A percentile compares a stretch with the other conserved stretches of the same genome.
phyloP scores from a whole-genome alignment of 352 stramenopile genomes.

The Globisporangium barbulae region DNA sequence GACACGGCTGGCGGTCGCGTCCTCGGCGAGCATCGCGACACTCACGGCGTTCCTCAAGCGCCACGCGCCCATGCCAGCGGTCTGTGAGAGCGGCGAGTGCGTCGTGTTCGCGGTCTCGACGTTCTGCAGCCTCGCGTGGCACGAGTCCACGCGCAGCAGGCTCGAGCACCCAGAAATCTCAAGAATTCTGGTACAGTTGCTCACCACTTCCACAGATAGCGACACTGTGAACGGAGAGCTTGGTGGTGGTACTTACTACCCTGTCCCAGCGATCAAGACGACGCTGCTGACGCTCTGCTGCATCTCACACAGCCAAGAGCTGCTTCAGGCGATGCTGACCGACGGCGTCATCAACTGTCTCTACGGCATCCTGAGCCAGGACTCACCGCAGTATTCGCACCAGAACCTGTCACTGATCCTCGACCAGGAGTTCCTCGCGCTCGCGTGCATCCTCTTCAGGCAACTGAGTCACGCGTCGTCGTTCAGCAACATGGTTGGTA shows the following conservation, averaged over 20 bases:
- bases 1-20: constrained; percentile 40
- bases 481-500: constrained; percentile 24
- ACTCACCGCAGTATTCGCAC: not conserved
- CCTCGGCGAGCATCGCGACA: constrained; percentile 30
- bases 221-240: not conserved
- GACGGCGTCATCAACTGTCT: constrained; percentile 39
- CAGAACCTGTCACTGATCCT: constrained; percentile 2
- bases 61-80: constrained; percentile 20
- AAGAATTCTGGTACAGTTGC: constrained; percentile 29
- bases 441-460: constrained; percentile 57
- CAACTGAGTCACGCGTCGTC: constrained; percentile 44
- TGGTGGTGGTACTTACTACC: constrained; percentile 6
- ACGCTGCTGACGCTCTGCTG: constrained; percentile 63
- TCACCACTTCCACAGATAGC: constrained; percentile 17
- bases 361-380: constrained; percentile 27
- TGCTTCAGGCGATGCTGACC: constrained; percentile 48
- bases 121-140: constrained; percentile 56
- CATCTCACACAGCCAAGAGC: constrained; percentile 33
- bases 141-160: constrained; percentile 41
- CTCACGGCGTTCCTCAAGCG: constrained; percentile 33
- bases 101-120: constrained; percentile 41
- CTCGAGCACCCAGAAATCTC: constrained; percentile 36
- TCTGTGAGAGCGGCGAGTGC: constrained; percentile 26
- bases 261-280: constrained; percentile 28
- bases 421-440: constrained; percentile 35